Conservation (phyloP, 768 basidiomycete species). For the Termitomyces heimii region DNA sequence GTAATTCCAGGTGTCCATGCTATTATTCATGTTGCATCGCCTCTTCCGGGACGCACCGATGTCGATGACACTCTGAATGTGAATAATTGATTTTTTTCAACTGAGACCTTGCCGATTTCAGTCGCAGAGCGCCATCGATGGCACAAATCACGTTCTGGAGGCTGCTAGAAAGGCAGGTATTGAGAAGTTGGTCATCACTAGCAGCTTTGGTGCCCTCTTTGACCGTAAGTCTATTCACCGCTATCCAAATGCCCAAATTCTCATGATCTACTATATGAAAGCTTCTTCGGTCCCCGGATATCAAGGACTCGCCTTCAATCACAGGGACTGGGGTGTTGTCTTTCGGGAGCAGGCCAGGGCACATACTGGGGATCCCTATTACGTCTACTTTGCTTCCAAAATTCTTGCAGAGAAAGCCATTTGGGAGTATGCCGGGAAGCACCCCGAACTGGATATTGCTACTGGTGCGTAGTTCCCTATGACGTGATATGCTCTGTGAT, state of each 20-base stretch:
- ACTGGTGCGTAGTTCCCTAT: conserved; percentile 23
- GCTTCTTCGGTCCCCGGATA: conserved; percentile 18
- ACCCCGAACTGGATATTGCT: conserved; percentile 32
- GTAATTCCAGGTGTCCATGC: conserved; percentile 28
- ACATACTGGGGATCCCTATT: conserved; percentile 21
- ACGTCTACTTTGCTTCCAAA: conserved; percentile 36
- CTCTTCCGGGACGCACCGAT: conserved; percentile 15
- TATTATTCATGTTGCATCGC: conserved; percentile 31
- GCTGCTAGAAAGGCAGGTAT: conserved; percentile 22
- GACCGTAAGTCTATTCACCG: conserved; percentile 18
- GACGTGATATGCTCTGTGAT: background rate
- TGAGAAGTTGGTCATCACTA: conserved; percentile 26
- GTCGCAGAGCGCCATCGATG: conserved; percentile 19
- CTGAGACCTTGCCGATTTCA: background rate
- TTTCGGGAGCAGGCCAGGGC: conserved; percentile 24
- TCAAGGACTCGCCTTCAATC: conserved; percentile 18
- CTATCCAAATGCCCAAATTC: background rate
- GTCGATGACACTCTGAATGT: conserved; percentile 18
- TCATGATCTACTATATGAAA: conserved; percentile 1
- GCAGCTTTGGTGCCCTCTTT: conserved; percentile 24
- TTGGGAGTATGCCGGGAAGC: conserved; percentile 33
- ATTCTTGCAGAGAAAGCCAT: conserved; percentile 33
- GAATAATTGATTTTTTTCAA: background rate
- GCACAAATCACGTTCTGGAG: conserved; percentile 22
- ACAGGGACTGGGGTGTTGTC: conserved; percentile 28